A percentile compares a stretch with the other conserved stretches of the same genome.
phyloP scores from a whole-genome alignment of 2,329 filamentous ascomycete species.

The Thelonectria olida region DNA sequence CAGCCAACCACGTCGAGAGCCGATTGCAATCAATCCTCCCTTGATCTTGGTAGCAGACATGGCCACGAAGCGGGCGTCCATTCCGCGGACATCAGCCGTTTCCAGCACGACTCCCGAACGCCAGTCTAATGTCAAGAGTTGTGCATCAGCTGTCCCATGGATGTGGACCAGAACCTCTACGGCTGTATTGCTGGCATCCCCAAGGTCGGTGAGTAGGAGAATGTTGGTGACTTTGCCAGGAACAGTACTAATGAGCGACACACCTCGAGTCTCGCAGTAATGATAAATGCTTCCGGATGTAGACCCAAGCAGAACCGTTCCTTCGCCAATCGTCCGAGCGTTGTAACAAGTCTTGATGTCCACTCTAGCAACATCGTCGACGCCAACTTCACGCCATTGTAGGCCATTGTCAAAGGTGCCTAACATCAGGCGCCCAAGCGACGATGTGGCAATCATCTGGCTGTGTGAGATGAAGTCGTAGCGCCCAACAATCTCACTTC shows the following conservation, averaged over 20 bases:
- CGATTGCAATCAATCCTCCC: slow-evolving; percentile 57
- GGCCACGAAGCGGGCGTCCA: slow-evolving; percentile 60
- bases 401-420: slow-evolving; percentile 47
- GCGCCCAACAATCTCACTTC: slow-evolving; percentile 61
- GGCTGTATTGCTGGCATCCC: not conserved
- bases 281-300: slow-evolving; percentile 58
- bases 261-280: slow-evolving; percentile 45
- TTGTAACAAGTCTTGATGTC: slow-evolving; percentile 59
- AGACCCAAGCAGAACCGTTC: slow-evolving; percentile 58
- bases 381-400: slow-evolving; percentile 54
- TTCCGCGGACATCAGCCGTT: slow-evolving; percentile 44
- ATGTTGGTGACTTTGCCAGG: slow-evolving; percentile 62
- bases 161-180: slow-evolving; percentile 56
- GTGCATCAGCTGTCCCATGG: slow-evolving; percentile 55
- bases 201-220: slow-evolving; percentile 47
- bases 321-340: slow-evolving; percentile 50
- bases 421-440: slow-evolving; percentile 66
- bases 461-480: slow-evolving; percentile 69
- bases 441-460: slow-evolving; percentile 66
- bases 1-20: slow-evolving; percentile 63
- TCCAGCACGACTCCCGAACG: slow-evolving; percentile 40
- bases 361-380: slow-evolving; percentile 44
- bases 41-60: slow-evolving; percentile 56
- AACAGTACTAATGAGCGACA: slow-evolving; percentile 50
- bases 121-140: slow-evolving; percentile 52